phyloP scores from a whole-genome alignment of 768 basidiomycete species.

The Phanerodontia chrysosporium region DNA sequence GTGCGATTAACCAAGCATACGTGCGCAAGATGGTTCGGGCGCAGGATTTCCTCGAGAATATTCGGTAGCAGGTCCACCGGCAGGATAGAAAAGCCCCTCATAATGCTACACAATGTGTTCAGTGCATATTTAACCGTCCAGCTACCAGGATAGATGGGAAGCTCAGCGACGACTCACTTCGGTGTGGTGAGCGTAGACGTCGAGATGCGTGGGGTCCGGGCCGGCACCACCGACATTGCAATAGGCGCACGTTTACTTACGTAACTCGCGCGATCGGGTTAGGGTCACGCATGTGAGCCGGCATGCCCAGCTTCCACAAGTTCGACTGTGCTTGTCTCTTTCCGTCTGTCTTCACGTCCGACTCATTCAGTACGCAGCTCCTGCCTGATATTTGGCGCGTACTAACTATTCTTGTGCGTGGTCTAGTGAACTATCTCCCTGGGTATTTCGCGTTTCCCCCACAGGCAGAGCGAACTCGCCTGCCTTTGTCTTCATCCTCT shows the following conservation, averaged over 20 bases:
- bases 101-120: conserved; percentile 13
- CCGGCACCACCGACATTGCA: neutral
- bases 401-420: neutral
- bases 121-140: neutral
- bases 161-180: neutral
- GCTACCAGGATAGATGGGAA: neutral
- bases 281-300: neutral
- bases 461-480: neutral
- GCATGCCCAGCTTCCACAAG: no score
- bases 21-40: conserved; percentile 46
- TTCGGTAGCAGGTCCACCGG: conserved; percentile 62
- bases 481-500: neutral
- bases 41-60: conserved; percentile 47
- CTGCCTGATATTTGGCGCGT: no score
- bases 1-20: conserved; percentile 54
- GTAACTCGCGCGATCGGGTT: neutral
- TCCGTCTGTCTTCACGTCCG: no score
- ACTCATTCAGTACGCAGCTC: neutral
- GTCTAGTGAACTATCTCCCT: neutral
- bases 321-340: no score
- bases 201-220: no score
- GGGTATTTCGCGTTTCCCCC: conserved; percentile 10
- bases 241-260: neutral
- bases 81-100: conserved; percentile 49
- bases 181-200: no score